Evolutionary conservation across 1,284 basidiomycete genomes (phyloP).

Genomic region (Ceratobasidium sp.): DNA sequence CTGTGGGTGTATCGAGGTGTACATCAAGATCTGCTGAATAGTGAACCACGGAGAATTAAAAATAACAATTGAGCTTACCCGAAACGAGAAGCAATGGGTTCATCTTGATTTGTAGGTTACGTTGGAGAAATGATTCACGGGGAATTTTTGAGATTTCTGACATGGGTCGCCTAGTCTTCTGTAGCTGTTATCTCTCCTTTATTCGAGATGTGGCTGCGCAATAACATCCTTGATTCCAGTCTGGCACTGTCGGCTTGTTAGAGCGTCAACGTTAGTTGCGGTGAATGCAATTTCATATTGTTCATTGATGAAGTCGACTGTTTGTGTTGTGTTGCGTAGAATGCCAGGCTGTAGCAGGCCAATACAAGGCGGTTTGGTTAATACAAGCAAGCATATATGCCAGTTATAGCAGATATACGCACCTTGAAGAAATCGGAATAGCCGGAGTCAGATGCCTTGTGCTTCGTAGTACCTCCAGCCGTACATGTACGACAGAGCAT

Average conservation of each 20-base stretch:
- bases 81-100: conserved; percentile 8
- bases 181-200: neutral
- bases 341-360: neutral
- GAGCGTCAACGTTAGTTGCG: neutral
- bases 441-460: conserved; percentile 33
- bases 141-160: neutral
- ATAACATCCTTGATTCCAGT: conserved; percentile 33
- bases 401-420: neutral
- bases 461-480: conserved; percentile 36
- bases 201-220: conserved; percentile 19
- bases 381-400: no score
- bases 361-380: no score
- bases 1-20: conserved; percentile 55
- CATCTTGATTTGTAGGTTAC: neutral
- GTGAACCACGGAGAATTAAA: neutral
- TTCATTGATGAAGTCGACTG: neutral
- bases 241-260: neutral
- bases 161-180: neutral
- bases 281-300: conserved; percentile 22
- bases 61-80: conserved; percentile 1
- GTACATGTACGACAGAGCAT: conserved; percentile 45
- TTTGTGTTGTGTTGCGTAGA: neutral
- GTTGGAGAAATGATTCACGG: no score
- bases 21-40: conserved; percentile 37
- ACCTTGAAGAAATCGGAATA: conserved; percentile 46